Percentiles rank a stretch among this genome's conserved stretches.
These are phyloP conservation scores for Ophiostoma angusticollis DNA, from an alignment of 2,329 filamentous ascomycete species.

Conservation along the genomic window DNA sequence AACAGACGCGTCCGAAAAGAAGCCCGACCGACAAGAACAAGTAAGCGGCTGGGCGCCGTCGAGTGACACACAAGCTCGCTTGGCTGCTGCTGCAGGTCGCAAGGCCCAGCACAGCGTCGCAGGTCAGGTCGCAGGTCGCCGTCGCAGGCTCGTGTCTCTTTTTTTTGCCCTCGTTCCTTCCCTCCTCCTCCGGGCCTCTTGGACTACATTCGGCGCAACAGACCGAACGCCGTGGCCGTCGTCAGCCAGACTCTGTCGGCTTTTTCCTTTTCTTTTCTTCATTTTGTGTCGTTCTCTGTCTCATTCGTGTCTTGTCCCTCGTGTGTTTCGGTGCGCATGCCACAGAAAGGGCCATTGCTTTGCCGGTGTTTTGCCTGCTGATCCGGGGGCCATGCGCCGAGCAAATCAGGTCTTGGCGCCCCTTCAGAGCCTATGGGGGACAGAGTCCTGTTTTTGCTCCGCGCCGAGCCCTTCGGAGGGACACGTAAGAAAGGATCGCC, in stretches of 20 bases:
- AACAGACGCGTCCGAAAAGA: no score
- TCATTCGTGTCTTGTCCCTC: neutral
- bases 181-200: neutral
- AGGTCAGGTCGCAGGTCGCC: neutral
- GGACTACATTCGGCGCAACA: no score
- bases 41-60: constrained; percentile 1
- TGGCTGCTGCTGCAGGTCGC: constrained; percentile 4
- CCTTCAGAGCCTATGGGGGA: neutral
- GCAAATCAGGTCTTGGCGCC: constrained; percentile 4
- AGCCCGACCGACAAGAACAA: neutral
- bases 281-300: neutral
- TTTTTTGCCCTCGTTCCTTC: neutral
- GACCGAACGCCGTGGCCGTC: no score
- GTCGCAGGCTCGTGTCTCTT: no score
- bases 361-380: constrained; percentile 2
- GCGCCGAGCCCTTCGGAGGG: neutral
- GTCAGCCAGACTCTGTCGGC: no score
- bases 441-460: neutral
- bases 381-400: constrained; percentile 2
- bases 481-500: constrained; percentile 7
- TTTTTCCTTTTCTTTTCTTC: neutral
- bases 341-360: no score
- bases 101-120: no score
- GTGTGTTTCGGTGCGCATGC: no score
- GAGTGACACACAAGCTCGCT: constrained; percentile 8